Evolutionary conservation across 1,139 yeast genomes (phyloP).

Genomic region (Yamadazyma atmosphaerica): DNA sequence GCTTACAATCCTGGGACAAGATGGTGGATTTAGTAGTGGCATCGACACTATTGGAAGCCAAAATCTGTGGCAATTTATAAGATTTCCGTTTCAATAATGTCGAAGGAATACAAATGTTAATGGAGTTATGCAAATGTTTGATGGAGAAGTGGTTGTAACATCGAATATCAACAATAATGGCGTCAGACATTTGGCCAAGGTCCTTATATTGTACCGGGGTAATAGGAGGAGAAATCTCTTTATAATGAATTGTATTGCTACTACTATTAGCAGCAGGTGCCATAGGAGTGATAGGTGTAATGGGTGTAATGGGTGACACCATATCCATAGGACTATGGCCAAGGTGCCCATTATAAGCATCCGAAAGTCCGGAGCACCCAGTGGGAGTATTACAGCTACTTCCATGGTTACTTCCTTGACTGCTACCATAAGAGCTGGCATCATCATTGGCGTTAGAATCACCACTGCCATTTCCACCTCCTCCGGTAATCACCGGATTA

Average conservation of each 20-base stretch:
- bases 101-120: constrained; percentile 43
- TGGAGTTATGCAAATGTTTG: constrained; percentile 28
- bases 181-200: not conserved
- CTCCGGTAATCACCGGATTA: not conserved
- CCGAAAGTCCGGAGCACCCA: not conserved
- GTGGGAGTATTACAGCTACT: not conserved
- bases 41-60: constrained; percentile 23
- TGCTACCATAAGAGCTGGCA: not conserved
- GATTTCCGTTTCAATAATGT: constrained; percentile 41
- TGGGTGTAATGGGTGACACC: constrained; percentile 1
- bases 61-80: constrained; percentile 29
- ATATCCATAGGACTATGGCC: not conserved
- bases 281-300: not conserved
- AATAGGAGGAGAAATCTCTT: not conserved
- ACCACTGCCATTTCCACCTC: not conserved
- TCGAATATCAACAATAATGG: constrained; percentile 36
- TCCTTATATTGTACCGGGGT: not conserved
- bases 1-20: constrained; percentile 10
- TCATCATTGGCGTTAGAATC: not conserved
- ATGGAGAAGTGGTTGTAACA: constrained; percentile 35
- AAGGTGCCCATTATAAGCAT: not conserved
- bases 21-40: constrained; percentile 10
- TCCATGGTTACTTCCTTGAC: not conserved
- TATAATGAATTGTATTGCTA: not conserved
- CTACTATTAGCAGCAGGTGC: not conserved